Evolutionary conservation across 805 yeast genomes (phyloP), one percentile per base, ranked within the genome.

Genomic region (Candida krabiensis): DNA sequence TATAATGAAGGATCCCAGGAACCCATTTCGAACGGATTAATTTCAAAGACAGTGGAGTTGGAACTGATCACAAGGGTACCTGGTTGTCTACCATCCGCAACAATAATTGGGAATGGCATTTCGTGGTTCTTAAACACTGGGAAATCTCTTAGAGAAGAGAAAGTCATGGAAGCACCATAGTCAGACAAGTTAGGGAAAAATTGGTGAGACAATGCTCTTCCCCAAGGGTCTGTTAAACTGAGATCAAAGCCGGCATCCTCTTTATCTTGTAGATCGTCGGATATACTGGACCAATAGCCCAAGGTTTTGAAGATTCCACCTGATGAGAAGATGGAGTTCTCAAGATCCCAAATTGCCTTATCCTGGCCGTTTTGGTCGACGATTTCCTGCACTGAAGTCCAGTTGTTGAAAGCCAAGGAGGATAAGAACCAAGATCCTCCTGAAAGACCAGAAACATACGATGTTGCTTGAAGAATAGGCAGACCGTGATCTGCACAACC

Each of bases 351-450:
- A 38, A 85, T 71, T 0, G 72, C 70, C 17, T 62, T 55, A 33
- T 70, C 69, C 30, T 60, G 46, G 30, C 64, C 64, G 11, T 33
- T 46, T 31, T 60, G 53, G 33, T 68, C 70, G 19, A 77, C 62
- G 26, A 86, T 75, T 2, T 69, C 78, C 47, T 80, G 81, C 17
- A 86, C 77, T 9, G 84, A 67, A 8, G 89, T 77, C 80, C 84
- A 88, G 55, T 81, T 79, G 57, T 87, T 85, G 55, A 74, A 67
- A 0, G 75, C 78, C 21, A 87, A 60, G 8, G 90, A 73, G 2
- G 86, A 83, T 19, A 86, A 68, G 33, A 86, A 66, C 95, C 95
- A 87, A 11, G 85, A 74, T 19, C 96, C 96, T 22, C 96, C 96
- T 12, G 90, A 81, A 25, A 87, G 71, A 7, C 91, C 95, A 4